Evolutionary conservation across 1,139 yeast species (phyloP).

Genomic region (Blastobotrys arbuscula): DNA sequence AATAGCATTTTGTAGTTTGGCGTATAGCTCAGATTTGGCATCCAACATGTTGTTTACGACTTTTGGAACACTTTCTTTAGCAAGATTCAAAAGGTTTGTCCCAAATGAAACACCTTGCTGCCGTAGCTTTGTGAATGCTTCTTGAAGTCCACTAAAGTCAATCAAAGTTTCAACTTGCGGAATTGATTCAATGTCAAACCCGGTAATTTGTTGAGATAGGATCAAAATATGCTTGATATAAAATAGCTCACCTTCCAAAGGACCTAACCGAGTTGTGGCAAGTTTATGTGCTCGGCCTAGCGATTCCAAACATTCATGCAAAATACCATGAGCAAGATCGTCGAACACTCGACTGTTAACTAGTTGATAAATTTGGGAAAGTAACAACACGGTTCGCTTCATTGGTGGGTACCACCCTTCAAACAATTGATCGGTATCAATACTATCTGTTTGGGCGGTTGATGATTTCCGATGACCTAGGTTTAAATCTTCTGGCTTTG

Average conservation of each 20-base stretch:
- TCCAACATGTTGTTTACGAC: conserved; percentile 84
- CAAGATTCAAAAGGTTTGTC: conserved; percentile 50
- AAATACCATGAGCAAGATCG: conserved; percentile 81
- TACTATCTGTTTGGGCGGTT: not conserved
- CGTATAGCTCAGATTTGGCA: conserved; percentile 71
- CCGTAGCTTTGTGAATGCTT: conserved; percentile 46
- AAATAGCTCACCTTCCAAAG: conserved; percentile 56
- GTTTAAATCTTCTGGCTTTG: conserved; percentile 58
- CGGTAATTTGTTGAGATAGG: conserved; percentile 63
- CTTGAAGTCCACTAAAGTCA: conserved; percentile 66
- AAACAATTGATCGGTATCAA: conserved; percentile 35
- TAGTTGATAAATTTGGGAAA: conserved; percentile 75
- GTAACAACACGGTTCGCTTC: conserved; percentile 59
- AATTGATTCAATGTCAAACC: conserved; percentile 74
- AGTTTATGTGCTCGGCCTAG: conserved; percentile 47
- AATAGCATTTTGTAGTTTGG: conserved; percentile 65
- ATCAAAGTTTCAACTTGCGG: conserved; percentile 59
- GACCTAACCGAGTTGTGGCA: conserved; percentile 40
- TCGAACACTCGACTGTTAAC: conserved; percentile 73
- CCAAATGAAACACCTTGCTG: conserved; percentile 28
- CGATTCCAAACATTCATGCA: conserved; percentile 67
- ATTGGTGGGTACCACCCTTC: conserved; percentile 69
- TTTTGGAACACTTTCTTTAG: conserved; percentile 68
- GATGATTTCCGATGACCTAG: conserved; percentile 44
- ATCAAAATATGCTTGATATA: conserved; percentile 67